Conservation (phyloP, 2,329 filamentous ascomycete species). For the Westerdykella ornata region DNA sequence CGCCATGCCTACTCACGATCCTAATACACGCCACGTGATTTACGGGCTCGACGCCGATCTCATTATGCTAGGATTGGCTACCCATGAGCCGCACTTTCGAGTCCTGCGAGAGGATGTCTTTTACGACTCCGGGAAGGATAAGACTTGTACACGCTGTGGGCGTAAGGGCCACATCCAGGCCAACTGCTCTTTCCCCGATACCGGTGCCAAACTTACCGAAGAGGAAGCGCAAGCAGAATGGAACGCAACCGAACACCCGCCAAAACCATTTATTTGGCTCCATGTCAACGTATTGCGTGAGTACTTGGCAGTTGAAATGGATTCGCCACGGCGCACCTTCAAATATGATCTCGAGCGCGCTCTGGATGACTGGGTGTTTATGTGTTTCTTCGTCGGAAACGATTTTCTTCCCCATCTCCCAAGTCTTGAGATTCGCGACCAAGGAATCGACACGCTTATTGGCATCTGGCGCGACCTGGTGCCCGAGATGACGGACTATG, state of each 20-base stretch:
- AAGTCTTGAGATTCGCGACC: slow-evolving; percentile 94
- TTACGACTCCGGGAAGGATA: slow-evolving; percentile 74
- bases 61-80: slow-evolving; percentile 96
- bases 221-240: slow-evolving; percentile 58
- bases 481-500: slow-evolving; percentile 84
- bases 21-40: slow-evolving; percentile 95
- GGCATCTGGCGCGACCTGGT: slow-evolving; percentile 96
- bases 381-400: slow-evolving; percentile 98
- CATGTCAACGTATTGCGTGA: slow-evolving; percentile 88
- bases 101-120: slow-evolving; percentile 97
- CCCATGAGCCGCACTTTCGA: slow-evolving; percentile 94
- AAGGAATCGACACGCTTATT: slow-evolving; percentile 92
- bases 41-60: slow-evolving; percentile 97
- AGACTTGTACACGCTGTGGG: slow-evolving; percentile 83
- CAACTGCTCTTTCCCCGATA: slow-evolving; percentile 54
- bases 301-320: slow-evolving; percentile 84
- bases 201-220: slow-evolving; percentile 65
- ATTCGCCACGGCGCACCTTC: slow-evolving; percentile 75
- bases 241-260: slow-evolving; percentile 35
- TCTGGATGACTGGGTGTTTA: slow-evolving; percentile 96
- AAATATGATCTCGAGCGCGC: slow-evolving; percentile 89
- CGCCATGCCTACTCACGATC: slow-evolving; percentile 82
- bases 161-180: slow-evolving; percentile 86
- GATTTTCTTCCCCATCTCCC: slow-evolving; percentile 96
- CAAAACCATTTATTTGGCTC: slow-evolving; percentile 98